Conservation (phyloP, 495 filamentous ascomycete species). For the Podospora pseudocomata region DNA sequence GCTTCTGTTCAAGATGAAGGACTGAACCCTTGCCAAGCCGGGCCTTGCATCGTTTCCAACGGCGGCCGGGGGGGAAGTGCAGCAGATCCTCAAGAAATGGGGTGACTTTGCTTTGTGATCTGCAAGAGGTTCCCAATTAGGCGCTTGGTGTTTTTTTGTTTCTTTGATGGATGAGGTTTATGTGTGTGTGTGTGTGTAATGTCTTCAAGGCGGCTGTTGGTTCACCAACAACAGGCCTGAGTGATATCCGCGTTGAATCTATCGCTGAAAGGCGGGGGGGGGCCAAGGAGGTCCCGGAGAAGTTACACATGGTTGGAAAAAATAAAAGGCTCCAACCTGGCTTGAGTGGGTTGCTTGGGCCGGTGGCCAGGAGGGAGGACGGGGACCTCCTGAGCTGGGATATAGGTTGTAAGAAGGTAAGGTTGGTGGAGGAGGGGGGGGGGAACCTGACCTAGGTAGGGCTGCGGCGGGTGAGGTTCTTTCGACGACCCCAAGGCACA, state of each 20-base stretch:
- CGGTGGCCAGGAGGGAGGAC: background rate
- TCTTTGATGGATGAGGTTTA: background rate
- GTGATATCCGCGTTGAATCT: background rate
- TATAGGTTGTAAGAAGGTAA: background rate
- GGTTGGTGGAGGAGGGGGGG: background rate
- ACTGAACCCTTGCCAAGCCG: background rate
- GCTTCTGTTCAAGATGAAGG: background rate
- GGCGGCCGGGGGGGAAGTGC: background rate
- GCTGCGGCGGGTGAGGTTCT: background rate
- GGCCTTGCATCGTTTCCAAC: conserved; percentile 1
- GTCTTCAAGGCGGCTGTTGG: background rate
- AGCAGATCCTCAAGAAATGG: background rate
- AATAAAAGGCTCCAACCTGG: background rate
- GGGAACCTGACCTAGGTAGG: background rate
- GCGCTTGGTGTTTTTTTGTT: background rate
- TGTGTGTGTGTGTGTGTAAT: background rate
- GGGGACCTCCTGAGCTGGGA: background rate
- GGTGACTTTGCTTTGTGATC: background rate
- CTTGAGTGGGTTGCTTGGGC: background rate
- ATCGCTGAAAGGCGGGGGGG: background rate
- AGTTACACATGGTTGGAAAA: background rate
- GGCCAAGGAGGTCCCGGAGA: background rate
- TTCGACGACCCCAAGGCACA: background rate
- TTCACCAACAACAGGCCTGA: background rate
- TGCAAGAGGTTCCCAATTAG: background rate